Percentiles rank a stretch among this genome's conserved stretches.
Conservation (phyloP, 2,329 filamentous ascomycete species). For the Daldinia eschscholtzii region DNA sequence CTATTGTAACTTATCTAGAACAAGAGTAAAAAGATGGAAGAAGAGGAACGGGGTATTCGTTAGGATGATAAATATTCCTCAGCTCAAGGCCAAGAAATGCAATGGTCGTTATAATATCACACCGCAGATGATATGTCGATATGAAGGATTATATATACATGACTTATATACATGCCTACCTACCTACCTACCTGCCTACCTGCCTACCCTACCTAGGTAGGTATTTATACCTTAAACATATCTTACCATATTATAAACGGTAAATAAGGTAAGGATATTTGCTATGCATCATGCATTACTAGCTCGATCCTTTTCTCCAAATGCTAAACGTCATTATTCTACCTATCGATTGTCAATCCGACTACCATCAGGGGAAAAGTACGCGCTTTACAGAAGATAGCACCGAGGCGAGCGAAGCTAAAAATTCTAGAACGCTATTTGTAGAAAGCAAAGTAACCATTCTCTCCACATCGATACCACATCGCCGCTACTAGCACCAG, state of each 20-base stretch:
- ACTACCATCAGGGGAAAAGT: not conserved
- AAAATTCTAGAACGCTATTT: constrained; percentile 1
- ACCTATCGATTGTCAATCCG: not conserved
- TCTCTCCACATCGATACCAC: too few species aligned
- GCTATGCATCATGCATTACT: not conserved
- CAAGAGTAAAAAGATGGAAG: too few species aligned
- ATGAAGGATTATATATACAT: not conserved
- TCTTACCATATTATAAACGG: not conserved
- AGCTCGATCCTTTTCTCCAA: not conserved
- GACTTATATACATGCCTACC: too few species aligned
- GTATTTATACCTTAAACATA: too few species aligned
- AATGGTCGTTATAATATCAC: not conserved
- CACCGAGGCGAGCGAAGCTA: not conserved
- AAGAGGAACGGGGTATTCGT: too few species aligned
- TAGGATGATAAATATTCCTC: not conserved
- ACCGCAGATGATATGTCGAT: not conserved
- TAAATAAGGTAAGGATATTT: too few species aligned
- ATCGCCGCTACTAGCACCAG: not conserved
- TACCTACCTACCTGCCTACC: not conserved
- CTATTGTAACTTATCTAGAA: not conserved
- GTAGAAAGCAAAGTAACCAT: not conserved
- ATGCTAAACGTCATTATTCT: not conserved
- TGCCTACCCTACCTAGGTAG: too few species aligned
- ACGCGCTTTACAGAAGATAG: not conserved
- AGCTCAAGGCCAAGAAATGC: not conserved